phyloP scores from a whole-genome alignment of 1,139 yeast genomes.

The Entelexis sorbosivorans region DNA sequence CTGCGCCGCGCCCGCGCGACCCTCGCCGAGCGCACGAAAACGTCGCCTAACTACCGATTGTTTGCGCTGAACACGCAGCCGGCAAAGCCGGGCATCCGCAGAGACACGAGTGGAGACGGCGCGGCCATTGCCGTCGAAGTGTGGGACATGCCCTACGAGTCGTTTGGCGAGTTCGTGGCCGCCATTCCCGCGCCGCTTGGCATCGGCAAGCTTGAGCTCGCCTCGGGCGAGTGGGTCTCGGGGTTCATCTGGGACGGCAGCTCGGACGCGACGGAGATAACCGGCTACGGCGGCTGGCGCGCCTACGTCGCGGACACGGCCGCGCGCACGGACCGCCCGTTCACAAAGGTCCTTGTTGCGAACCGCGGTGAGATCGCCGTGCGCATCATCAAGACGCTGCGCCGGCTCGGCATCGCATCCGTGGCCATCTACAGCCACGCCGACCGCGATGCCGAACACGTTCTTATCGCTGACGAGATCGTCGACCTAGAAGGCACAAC shows the following conservation, averaged over 20 bases:
- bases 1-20: slow-evolving; percentile 75
- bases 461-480: slow-evolving; percentile 66
- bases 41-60: slow-evolving; percentile 61
- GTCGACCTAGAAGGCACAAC: slow-evolving; percentile 68
- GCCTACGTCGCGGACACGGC: slow-evolving; percentile 41
- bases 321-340: slow-evolving; percentile 42
- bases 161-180: slow-evolving; percentile 68
- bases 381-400: slow-evolving; percentile 77
- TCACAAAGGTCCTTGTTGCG: slow-evolving; percentile 78
- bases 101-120: slow-evolving; percentile 35
- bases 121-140: slow-evolving; percentile 60
- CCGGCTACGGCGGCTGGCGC: slow-evolving; percentile 81
- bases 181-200: slow-evolving; percentile 94
- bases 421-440: slow-evolving; percentile 87
- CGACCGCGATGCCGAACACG: slow-evolving; percentile 83
- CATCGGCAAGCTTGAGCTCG: slow-evolving; percentile 79
- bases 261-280: slow-evolving; percentile 47
- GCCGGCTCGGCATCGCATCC: slow-evolving; percentile 62
- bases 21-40: slow-evolving; percentile 51
- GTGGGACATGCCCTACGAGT: slow-evolving; percentile 66
- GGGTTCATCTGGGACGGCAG: slow-evolving; percentile 86
- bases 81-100: slow-evolving; percentile 83
- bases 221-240: slow-evolving; percentile 70
- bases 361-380: slow-evolving; percentile 98
- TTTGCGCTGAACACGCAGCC: slow-evolving; percentile 67